Evolutionary conservation across 257 asterid genomes (phyloP), one percentile per base, ranked within the genome.

Genomic region (Capsicum baccatum): DNA sequence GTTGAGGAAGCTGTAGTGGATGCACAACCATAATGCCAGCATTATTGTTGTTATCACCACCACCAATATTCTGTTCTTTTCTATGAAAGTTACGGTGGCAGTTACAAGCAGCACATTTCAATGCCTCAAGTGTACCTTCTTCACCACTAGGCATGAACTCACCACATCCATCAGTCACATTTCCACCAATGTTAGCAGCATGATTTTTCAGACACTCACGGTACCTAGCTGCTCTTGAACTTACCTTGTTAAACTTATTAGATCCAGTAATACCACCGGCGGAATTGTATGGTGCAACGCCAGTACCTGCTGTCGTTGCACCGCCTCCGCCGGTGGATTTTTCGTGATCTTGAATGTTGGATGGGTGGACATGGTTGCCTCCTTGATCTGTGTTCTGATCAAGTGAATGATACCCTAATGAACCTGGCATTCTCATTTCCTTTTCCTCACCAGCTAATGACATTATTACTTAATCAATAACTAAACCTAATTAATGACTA

Each of bases 81-180:
- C 99, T 93, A 88, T 96, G 98, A 90, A 94, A 95, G 85, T 93
- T 95, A 52, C 98, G 94, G 91, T 95, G 98, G 80, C 98, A 95
- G 78, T 47, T 56, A 89, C 99, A 96, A 85, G 98, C 99, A 56
- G 99, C 99, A 87, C 98, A 96, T 16, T 89, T 96, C 12, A 96
- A 89, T 14, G 98, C 95, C 17, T 94, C 98, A 0, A 96, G 91
- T 6, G 98, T 94, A 0, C 98, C 99, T 3, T 94, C 95, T 9
- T 88, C 95, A 8, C 99, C 99, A 85, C 91, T 83, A 3, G 98
- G 99, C 99, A 96, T 96, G 87, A 96, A 96, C 71, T 96, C 99
- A 6, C 99, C 97, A 91, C 99, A 96, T 9, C 99, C 99, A 73
- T 96, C 99, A 33, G 95, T 94, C 80, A 94, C 97, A 85, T 87